These are phyloP conservation scores for Phytopythium delawarense DNA, from an alignment of 352 stramenopile genomes.

Conservation along the genomic window DNA sequence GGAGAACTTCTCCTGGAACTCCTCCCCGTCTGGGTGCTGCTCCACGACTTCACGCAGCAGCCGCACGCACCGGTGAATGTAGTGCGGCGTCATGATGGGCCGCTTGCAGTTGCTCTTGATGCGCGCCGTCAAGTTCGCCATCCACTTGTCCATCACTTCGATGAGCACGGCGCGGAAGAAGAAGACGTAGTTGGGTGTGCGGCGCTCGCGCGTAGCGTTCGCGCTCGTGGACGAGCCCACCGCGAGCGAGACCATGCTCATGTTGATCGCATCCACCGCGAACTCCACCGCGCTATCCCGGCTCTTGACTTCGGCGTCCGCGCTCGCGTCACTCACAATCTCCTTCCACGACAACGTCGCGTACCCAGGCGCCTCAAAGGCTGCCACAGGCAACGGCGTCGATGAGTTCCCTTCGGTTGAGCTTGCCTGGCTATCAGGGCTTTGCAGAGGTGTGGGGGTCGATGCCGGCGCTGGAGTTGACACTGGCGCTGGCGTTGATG, in stretches of 20 bases:
- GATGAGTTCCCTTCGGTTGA: constrained; percentile 4
- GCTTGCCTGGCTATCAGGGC: constrained; percentile 52
- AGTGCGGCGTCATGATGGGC: constrained; percentile 79
- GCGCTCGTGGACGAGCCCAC: constrained; percentile 59
- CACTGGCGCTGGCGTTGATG: constrained; percentile 16
- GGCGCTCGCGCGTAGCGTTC: constrained; percentile 71
- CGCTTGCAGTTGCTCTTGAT: constrained; percentile 69
- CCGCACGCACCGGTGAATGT: constrained; percentile 80
- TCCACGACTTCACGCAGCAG: constrained; percentile 82
- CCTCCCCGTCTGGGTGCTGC: constrained; percentile 77
- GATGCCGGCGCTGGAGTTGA: constrained; percentile 18
- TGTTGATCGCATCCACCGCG: constrained; percentile 68
- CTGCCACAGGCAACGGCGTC: constrained; percentile 18
- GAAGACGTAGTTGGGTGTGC: constrained; percentile 84
- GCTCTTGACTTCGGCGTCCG: constrained; percentile 52
- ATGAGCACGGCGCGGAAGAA: constrained; percentile 78
- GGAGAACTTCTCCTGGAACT: constrained; percentile 82
- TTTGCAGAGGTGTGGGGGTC: constrained; percentile 60
- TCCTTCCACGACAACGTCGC: constrained; percentile 68
- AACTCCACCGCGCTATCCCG: constrained; percentile 70
- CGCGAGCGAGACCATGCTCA: constrained; percentile 71
- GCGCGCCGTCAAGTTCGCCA: constrained; percentile 62
- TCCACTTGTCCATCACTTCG: constrained; percentile 89
- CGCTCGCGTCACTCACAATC: constrained; percentile 52
- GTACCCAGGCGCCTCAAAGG: constrained; percentile 52